Percentiles rank a stretch among this genome's conserved stretches.
Conservation (phyloP, 2,329 filamentous ascomycete genomes). For the Eutypa lata region DNA sequence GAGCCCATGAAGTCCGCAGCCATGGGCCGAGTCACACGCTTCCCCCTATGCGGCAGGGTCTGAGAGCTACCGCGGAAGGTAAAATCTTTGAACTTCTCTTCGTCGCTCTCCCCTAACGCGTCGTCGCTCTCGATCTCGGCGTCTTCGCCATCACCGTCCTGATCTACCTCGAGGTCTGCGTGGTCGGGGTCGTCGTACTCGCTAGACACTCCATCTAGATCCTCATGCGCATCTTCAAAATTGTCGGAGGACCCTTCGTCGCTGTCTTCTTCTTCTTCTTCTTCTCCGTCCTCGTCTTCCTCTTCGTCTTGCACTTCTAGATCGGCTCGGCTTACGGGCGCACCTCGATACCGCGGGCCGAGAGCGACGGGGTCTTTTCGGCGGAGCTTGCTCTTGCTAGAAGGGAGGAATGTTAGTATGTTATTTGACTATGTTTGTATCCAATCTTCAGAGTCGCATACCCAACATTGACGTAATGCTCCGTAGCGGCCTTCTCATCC, state of each 20-base stretch:
- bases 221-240: slow-evolving; percentile 27
- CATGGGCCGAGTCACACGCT: slow-evolving; percentile 39
- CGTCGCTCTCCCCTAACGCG: slow-evolving; percentile 81
- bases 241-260: slow-evolving; percentile 32
- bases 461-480: slow-evolving; percentile 82
- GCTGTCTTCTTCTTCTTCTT: slow-evolving; percentile 43
- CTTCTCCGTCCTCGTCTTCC: slow-evolving; percentile 33
- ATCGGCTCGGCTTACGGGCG: slow-evolving; percentile 65
- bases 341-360: slow-evolving; percentile 77
- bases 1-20: slow-evolving; percentile 57
- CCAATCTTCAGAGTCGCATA: slow-evolving; percentile 28
- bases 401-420: slow-evolving; percentile 1
- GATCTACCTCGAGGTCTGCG: slow-evolving; percentile 51
- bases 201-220: slow-evolving; percentile 25
- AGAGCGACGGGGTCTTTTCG: slow-evolving; percentile 66
- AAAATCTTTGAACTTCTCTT: slow-evolving; percentile 76
- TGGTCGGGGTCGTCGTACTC: slow-evolving; percentile 55
- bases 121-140: slow-evolving; percentile 61
- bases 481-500: slow-evolving; percentile 63
- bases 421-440: not conserved
- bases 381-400: slow-evolving; percentile 77
- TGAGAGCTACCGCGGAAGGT: slow-evolving; percentile 59
- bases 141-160: slow-evolving; percentile 47
- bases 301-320: slow-evolving; percentile 41
- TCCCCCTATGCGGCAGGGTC: slow-evolving; percentile 34